These are phyloP conservation scores for Suillus sp. DNA, from an alignment of 768 basidiomycete genomes.

Conservation along the genomic window DNA sequence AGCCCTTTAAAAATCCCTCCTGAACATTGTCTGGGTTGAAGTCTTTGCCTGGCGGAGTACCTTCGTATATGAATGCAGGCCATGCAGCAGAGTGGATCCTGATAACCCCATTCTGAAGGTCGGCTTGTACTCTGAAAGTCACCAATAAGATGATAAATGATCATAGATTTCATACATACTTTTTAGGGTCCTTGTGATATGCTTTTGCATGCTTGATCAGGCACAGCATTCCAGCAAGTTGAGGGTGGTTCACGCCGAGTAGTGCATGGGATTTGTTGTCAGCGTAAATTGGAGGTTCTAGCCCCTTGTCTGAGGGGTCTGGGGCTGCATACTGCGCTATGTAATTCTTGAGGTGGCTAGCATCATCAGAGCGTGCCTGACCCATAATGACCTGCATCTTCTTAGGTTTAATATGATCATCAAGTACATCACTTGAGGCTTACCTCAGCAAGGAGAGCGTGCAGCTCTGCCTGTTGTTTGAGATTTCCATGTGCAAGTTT, in stretches of 20 bases:
- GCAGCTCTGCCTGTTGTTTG: no score
- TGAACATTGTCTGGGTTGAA: conserved; percentile 5
- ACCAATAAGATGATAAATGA: neutral
- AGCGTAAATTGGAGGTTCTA: no score
- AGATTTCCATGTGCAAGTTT: no score
- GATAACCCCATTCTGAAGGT: neutral
- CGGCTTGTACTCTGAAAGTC: neutral
- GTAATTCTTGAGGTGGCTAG: no score
- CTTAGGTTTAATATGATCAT: no score
- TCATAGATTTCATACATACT: neutral
- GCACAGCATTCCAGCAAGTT: neutral
- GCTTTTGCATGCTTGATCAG: neutral
- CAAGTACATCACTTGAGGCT: no score
- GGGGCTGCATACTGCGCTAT: no score
- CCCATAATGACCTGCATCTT: no score
- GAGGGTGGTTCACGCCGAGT: neutral
- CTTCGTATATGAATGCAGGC: conserved; percentile 12
- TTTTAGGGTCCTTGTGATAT: neutral
- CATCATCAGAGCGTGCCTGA: no score
- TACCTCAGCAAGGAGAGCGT: no score
- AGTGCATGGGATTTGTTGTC: no score
- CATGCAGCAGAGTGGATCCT: neutral
- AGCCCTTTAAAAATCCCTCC: conserved; percentile 6
- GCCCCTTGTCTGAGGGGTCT: no score
- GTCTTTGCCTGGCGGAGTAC: conserved; percentile 5